Conservation (phyloP, 345 rosid genomes). For the Adansonia digitata region DNA sequence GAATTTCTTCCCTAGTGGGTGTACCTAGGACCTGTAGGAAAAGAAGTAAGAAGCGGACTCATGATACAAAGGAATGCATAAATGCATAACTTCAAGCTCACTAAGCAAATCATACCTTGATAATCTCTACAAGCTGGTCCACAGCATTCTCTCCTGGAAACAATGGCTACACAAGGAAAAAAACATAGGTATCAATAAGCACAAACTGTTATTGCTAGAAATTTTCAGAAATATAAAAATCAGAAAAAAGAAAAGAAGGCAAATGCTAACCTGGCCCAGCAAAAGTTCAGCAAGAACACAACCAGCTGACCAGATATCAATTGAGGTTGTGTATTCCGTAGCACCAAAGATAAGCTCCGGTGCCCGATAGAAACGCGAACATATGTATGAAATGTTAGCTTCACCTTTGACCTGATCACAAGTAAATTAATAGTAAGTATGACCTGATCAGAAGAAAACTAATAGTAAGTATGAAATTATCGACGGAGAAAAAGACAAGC, state of each 20-base stretch:
- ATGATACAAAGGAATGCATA: neutral
- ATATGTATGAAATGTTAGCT: slow-evolving; percentile 59
- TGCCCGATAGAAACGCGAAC: slow-evolving; percentile 70
- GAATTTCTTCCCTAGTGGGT: slow-evolving; percentile 87
- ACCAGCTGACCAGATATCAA: slow-evolving; percentile 74
- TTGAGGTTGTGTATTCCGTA: slow-evolving; percentile 61
- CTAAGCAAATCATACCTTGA: slow-evolving; percentile 43
- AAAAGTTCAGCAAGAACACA: slow-evolving; percentile 69
- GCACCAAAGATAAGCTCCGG: slow-evolving; percentile 71
- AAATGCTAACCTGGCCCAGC: slow-evolving; percentile 54
- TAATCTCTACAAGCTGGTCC: slow-evolving; percentile 90
- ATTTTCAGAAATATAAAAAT: neutral
- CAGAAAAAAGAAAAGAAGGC: neutral
- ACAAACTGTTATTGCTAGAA: neutral
- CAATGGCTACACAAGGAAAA: slow-evolving; percentile 52
- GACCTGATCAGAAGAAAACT: slow-evolving; percentile 39
- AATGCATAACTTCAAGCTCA: neutral
- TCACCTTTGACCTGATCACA: slow-evolving; percentile 61
- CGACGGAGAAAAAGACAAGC: neutral
- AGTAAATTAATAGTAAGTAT: neutral
- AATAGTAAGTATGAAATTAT: neutral
- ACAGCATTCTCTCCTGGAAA: slow-evolving; percentile 95
- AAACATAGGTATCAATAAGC: neutral
- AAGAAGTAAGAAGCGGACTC: slow-evolving; percentile 9
- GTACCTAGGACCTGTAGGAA: slow-evolving; percentile 78